Evolutionary conservation across 768 basidiomycete species (phyloP), one percentile per base, ranked within the genome.

Genomic region (Calocybe cyanea): DNA sequence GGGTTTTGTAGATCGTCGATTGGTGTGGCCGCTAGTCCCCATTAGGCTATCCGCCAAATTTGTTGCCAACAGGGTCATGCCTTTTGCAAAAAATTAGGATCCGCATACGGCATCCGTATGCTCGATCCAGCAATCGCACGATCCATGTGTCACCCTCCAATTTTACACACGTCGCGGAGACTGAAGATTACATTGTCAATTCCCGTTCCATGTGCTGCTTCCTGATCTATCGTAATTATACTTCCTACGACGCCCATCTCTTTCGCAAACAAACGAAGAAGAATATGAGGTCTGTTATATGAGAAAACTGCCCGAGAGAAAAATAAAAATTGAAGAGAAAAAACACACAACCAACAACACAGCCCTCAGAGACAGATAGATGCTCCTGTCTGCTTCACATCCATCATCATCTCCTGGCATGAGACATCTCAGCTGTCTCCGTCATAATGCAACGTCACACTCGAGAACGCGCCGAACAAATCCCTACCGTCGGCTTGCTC

Each of bases 381-480:
- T 52, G n/a, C 41, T 35, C 34, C 43, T 33, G 31, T 47, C 38
- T 40, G 34, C 30, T 43, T 32, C 24, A 35, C 39, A 38, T 43
- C 39, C 50, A 46, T 41, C 52, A 36, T 43, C 20, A 48, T 45
- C 23, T 40, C 46, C 32, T 37, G 36, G 37, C 47, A 39, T 43
- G 28, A 50, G 25, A 11, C 25, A 24, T 49, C 45, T 64, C 57
- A 69, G 38, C 55, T 58, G 38, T 89, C 87, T 48, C 86, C 89
- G 57, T 91, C 89, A 67, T 92, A 82, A 55, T 87, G 79, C 62
- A 87, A 68, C 45, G 93, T 96, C 59, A 96, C 89, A 64, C 88
- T 92, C 59, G 83, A 87, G 68, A 96, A 96, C 37, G 78, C 86
- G 41, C 81, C 84, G 68, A 95, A 95, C 56, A 90, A 66, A 65